Percentiles rank a stretch among this genome's conserved stretches.
Conservation (phyloP, 306 rosid species). For the Quercus agrifolia region DNA sequence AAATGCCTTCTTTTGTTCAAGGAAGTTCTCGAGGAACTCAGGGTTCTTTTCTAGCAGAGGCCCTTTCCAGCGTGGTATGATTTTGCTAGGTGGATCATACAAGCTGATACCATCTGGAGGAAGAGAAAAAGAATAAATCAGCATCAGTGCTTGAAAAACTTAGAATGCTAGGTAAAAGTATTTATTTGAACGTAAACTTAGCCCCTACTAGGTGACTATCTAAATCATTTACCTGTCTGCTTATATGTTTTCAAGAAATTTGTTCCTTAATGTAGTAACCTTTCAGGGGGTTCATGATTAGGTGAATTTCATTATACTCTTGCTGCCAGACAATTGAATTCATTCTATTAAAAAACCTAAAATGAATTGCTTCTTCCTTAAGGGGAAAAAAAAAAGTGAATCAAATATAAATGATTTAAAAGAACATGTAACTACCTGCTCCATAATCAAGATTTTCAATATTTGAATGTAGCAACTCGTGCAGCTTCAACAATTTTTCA, state of each 20-base stretch:
- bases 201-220: background rate
- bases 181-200: background rate
- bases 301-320: background rate
- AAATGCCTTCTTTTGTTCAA: slow-evolving; percentile 43
- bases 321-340: background rate
- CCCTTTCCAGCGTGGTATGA: slow-evolving; percentile 92
- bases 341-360: background rate
- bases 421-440: slow-evolving; percentile 58
- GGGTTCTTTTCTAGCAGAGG: slow-evolving; percentile 73
- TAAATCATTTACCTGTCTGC: background rate
- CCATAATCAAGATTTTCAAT: slow-evolving; percentile 92
- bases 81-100: slow-evolving; percentile 81
- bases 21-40: slow-evolving; percentile 54
- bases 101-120: slow-evolving; percentile 76
- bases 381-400: slow-evolving; percentile 24
- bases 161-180: slow-evolving; percentile 6
- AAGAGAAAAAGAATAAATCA: slow-evolving; percentile 22
- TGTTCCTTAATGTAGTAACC: background rate
- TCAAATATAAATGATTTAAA: slow-evolving; percentile 3
- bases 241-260: slow-evolving; percentile 6
- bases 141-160: slow-evolving; percentile 15
- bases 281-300: slow-evolving; percentile 4
- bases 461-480: slow-evolving; percentile 83
- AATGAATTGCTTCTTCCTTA: background rate
- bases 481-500: slow-evolving; percentile 59